Conservation (phyloP, 1,284 basidiomycete genomes). For the Puccinia coronata region DNA sequence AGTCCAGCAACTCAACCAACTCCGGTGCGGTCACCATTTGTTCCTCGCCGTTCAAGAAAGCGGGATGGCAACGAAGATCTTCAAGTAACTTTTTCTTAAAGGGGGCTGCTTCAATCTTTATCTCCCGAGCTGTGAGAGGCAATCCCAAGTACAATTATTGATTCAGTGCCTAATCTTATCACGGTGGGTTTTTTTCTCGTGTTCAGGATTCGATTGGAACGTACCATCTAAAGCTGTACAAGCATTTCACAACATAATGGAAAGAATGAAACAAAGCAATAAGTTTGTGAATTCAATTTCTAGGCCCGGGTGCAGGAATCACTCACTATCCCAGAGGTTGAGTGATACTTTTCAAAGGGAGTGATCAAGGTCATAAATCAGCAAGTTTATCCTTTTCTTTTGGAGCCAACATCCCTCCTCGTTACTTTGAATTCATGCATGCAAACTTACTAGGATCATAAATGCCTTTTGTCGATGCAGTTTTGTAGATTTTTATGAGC, state of each 20-base stretch:
- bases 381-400: background rate
- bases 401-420: background rate
- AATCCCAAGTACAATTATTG: background rate
- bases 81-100: conserved; percentile 37
- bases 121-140: background rate
- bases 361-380: background rate
- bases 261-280: background rate
- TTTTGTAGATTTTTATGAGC: background rate
- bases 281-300: background rate
- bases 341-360: conserved; percentile 17
- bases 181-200: background rate
- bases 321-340: conserved; percentile 35
- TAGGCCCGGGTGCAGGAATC: background rate
- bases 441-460: conserved; percentile 1
- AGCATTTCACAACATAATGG: background rate
- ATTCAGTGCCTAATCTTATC: background rate
- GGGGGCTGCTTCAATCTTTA: background rate
- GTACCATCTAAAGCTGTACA: conserved; percentile 30
- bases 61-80: conserved; percentile 30
- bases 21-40: background rate
- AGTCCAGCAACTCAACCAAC: background rate
- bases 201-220: background rate
- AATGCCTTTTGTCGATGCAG: conserved; percentile 9
- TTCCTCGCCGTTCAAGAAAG: background rate
- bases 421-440: background rate